phyloP scores from a whole-genome alignment of 2,329 filamentous ascomycete genomes.

The Paraphaeosphaeria minitans region DNA sequence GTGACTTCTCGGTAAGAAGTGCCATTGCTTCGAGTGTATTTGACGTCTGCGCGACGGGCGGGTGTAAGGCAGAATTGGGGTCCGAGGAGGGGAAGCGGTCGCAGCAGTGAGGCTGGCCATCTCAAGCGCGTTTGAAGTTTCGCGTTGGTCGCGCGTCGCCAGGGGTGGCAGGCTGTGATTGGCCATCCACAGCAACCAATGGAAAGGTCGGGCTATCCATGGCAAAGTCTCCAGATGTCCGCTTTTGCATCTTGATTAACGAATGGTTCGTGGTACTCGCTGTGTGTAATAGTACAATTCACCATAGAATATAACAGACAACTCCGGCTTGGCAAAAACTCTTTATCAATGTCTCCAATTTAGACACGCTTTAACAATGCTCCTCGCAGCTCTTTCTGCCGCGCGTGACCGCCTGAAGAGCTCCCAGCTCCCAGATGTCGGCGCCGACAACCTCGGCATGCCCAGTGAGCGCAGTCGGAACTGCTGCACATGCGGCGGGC shows the following conservation, averaged over 20 bases:
- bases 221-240: too few relatives aligned
- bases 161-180: slow-evolving; percentile 23
- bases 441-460: slow-evolving; percentile 41
- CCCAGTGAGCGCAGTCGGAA: slow-evolving; percentile 3
- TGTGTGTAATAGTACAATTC: too few relatives aligned
- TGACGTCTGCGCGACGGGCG: slow-evolving; percentile 10
- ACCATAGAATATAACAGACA: too few relatives aligned
- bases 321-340: too few relatives aligned
- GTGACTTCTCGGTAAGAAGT: slow-evolving; percentile 77
- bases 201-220: too few relatives aligned
- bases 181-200: slow-evolving; percentile 9
- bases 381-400: slow-evolving; percentile 23
- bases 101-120: slow-evolving; percentile 30
- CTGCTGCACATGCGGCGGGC: neutral
- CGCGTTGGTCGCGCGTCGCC: slow-evolving; percentile 29
- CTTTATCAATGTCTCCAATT: too few relatives aligned
- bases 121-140: slow-evolving; percentile 29
- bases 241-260: too few relatives aligned
- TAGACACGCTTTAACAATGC: neutral
- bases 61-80: slow-evolving; percentile 9
- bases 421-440: slow-evolving; percentile 6
- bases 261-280: too few relatives aligned
- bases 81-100: slow-evolving; percentile 27
- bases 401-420: slow-evolving; percentile 25
- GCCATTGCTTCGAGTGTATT: slow-evolving; percentile 66